These are phyloP conservation scores for Bonia amplexicaulis DNA, from an alignment of 176 grass and related monocot genomes.

Conservation along the genomic window DNA sequence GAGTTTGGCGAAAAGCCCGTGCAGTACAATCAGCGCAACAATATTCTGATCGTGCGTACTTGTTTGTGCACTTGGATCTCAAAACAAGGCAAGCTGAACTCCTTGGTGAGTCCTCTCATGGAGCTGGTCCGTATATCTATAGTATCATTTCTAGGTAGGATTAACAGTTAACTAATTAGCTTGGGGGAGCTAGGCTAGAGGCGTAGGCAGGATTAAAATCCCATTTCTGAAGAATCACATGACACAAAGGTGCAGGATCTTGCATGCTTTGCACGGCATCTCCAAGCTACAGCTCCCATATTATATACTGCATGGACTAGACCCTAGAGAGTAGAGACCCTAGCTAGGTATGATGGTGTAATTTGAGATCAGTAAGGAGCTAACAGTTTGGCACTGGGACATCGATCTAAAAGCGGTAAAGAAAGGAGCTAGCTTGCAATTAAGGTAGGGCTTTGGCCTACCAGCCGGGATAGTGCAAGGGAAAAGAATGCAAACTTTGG, in stretches of 20 bases:
- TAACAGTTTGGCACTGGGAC: background rate
- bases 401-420: constrained; percentile 28
- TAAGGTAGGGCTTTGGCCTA: constrained; percentile 6
- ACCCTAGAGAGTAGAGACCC: background rate
- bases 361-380: background rate
- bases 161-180: background rate
- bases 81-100: constrained; percentile 6
- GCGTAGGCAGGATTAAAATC: constrained; percentile 15
- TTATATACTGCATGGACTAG: constrained; percentile 17
- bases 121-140: constrained; percentile 7
- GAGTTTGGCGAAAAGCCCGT: constrained; percentile 40
- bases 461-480: constrained; percentile 22
- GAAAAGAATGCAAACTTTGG: background rate
- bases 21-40: constrained; percentile 22
- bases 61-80: constrained; percentile 7
- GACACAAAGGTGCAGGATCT: background rate
- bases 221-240: constrained; percentile 23
- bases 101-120: background rate
- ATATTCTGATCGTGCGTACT: constrained; percentile 10
- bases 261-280: constrained; percentile 20
- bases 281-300: constrained; percentile 9
- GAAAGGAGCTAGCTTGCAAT: background rate
- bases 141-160: constrained; percentile 2
- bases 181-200: background rate
- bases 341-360: constrained; percentile 1